These are phyloP conservation scores for Lomentospora prolificans DNA, from an alignment of 2,329 filamentous ascomycete species.

Conservation along the genomic window DNA sequence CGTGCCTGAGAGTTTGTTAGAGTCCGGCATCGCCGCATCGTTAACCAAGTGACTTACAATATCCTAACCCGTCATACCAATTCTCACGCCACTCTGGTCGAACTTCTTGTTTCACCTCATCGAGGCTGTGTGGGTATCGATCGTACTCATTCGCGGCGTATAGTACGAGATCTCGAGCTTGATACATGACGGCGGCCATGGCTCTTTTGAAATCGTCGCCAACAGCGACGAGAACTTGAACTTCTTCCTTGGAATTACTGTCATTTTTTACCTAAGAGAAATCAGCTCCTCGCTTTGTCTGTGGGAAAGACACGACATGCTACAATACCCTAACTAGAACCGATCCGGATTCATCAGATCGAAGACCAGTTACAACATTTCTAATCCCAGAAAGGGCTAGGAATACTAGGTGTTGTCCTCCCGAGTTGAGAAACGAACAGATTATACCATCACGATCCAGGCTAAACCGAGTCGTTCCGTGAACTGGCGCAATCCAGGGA, in stretches of 20 bases:
- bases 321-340: slow-evolving; percentile 60
- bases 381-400: slow-evolving; percentile 68
- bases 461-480: slow-evolving; percentile 57
- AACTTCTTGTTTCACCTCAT: slow-evolving; percentile 22
- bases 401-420: slow-evolving; percentile 67
- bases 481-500: slow-evolving; percentile 82
- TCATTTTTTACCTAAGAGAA: slow-evolving; percentile 60
- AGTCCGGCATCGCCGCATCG: background rate
- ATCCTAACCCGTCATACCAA: slow-evolving; percentile 89
- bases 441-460: slow-evolving; percentile 71
- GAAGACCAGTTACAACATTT: slow-evolving; percentile 60
- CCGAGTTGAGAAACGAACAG: slow-evolving; percentile 62
- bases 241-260: slow-evolving; percentile 39
- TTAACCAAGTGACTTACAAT: slow-evolving; percentile 47
- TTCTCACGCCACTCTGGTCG: slow-evolving; percentile 64
- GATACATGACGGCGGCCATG: slow-evolving; percentile 75
- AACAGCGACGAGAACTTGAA: slow-evolving; percentile 59
- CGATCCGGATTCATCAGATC: slow-evolving; percentile 52
- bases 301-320: too few species aligned
- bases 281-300: too few species aligned
- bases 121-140: background rate
- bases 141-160: slow-evolving; percentile 1
- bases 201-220: slow-evolving; percentile 66
- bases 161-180: slow-evolving; percentile 52
- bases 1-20: slow-evolving; percentile 44